phyloP scores from a whole-genome alignment of 805 yeast species.

The Nadsonia fulvescens region DNA sequence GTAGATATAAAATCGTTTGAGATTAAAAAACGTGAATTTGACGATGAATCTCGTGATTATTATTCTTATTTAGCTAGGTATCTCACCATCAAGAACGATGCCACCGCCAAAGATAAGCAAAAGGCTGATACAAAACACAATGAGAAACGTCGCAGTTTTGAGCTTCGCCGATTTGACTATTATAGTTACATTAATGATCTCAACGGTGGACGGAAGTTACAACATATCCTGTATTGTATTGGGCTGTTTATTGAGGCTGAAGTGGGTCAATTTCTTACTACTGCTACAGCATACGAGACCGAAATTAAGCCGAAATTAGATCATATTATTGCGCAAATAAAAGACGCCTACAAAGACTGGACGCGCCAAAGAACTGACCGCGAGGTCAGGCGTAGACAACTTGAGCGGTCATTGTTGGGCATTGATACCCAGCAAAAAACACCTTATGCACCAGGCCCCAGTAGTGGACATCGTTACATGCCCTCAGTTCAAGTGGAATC shows the following conservation, averaged over 20 bases:
- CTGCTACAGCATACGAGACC: conserved; percentile 14
- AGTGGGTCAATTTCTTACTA: conserved; percentile 13
- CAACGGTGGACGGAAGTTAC: conserved; percentile 25
- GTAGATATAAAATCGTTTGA: conserved; percentile 24
- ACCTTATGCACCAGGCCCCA: background rate
- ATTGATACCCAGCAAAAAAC: conserved; percentile 6
- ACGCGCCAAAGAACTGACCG: conserved; percentile 21
- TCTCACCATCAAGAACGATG: conserved; percentile 20
- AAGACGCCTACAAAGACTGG: conserved; percentile 22
- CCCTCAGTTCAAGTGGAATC: too few species aligned
- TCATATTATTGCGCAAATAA: conserved; percentile 17
- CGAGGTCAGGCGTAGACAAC: conserved; percentile 19
- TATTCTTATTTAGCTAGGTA: conserved; percentile 28
- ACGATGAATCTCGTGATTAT: conserved; percentile 26
- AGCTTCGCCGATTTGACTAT: conserved; percentile 25
- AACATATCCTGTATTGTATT: conserved; percentile 20
- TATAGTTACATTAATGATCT: conserved; percentile 23
- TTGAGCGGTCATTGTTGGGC: conserved; percentile 21
- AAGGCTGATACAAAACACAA: conserved; percentile 23
- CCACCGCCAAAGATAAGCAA: conserved; percentile 13
- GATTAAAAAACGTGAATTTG: conserved; percentile 24
- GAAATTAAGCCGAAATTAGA: conserved; percentile 17
- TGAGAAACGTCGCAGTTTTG: conserved; percentile 22
- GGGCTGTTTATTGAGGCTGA: conserved; percentile 21
- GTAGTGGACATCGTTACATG: too few species aligned